These are phyloP conservation scores for Uronychia setigera DNA, from an alignment of 73 alveolate species.

Conservation along the genomic window DNA sequence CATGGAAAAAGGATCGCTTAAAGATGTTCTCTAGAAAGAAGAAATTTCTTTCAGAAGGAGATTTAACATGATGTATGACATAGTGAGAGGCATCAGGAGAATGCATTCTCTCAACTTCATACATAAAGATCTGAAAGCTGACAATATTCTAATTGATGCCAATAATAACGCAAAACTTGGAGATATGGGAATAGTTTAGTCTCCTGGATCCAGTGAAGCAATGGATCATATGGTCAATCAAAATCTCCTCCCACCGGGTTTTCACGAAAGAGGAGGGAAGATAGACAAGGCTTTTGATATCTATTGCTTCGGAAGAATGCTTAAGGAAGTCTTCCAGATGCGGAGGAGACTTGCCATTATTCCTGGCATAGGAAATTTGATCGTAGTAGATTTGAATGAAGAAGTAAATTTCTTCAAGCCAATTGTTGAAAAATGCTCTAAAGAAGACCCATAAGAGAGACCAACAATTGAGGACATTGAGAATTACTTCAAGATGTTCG, in stretches of 20 bases:
- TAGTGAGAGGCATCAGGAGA: neutral
- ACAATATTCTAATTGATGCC: constrained; percentile 90
- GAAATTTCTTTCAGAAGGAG: neutral
- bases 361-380: too few species aligned
- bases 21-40: neutral
- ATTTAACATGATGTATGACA: neutral
- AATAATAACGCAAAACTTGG: constrained; percentile 93
- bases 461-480: too few species aligned
- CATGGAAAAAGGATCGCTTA: neutral
- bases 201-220: neutral
- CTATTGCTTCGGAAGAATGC: neutral
- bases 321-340: neutral
- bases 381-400: too few species aligned
- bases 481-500: too few species aligned
- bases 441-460: too few species aligned
- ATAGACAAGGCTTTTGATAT: neutral
- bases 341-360: too few species aligned
- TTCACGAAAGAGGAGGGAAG: neutral
- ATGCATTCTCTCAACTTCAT: constrained; percentile 93
- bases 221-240: neutral
- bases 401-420: too few species aligned
- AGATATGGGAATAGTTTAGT: constrained; percentile 85
- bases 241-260: neutral
- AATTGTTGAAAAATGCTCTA: too few species aligned
- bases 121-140: constrained; percentile 98